Conservation (phyloP, 148 eudicot species). For the Rhododendron ovatum region DNA sequence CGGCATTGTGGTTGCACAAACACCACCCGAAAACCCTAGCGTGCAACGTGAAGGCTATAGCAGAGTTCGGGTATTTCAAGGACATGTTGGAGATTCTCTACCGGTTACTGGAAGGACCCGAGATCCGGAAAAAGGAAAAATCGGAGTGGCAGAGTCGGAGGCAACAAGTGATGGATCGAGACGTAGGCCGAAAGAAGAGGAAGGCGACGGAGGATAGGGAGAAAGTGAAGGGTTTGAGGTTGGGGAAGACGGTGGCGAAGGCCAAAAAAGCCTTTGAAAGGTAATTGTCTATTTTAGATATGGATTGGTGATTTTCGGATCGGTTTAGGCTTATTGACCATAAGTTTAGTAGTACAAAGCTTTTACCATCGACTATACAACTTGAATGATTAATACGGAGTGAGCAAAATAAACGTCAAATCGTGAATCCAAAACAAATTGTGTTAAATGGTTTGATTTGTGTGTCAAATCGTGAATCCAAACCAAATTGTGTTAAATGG, state of each 20-base stretch:
- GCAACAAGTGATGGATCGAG: not conserved
- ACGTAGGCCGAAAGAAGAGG: not conserved
- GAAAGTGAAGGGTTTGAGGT: slow-evolving; percentile 20
- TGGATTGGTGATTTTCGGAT: too few relatives aligned
- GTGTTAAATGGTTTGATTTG: too few relatives aligned
- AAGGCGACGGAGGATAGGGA: not conserved
- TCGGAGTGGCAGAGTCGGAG: not conserved
- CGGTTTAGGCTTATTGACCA: too few relatives aligned
- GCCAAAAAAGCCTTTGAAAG: slow-evolving; percentile 14
- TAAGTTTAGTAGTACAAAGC: too few relatives aligned
- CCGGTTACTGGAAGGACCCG: slow-evolving; percentile 15
- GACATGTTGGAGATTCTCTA: slow-evolving; percentile 16
- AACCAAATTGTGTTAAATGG: too few relatives aligned
- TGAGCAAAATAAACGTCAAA: too few relatives aligned
- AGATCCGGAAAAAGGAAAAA: not conserved
- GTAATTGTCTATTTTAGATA: not conserved
- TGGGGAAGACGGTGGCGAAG: slow-evolving; percentile 14
- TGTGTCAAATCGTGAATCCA: too few relatives aligned
- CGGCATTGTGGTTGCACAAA: slow-evolving; percentile 18
- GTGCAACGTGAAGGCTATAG: not conserved
- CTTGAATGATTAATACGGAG: too few relatives aligned
- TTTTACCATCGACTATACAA: too few relatives aligned
- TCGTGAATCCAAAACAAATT: too few relatives aligned
- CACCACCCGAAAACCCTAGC: slow-evolving; percentile 24
- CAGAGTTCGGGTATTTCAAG: slow-evolving; percentile 18